These are phyloP conservation scores for Globisporangium orthogonon DNA, from an alignment of 352 stramenopile species.

Conservation along the genomic window DNA sequence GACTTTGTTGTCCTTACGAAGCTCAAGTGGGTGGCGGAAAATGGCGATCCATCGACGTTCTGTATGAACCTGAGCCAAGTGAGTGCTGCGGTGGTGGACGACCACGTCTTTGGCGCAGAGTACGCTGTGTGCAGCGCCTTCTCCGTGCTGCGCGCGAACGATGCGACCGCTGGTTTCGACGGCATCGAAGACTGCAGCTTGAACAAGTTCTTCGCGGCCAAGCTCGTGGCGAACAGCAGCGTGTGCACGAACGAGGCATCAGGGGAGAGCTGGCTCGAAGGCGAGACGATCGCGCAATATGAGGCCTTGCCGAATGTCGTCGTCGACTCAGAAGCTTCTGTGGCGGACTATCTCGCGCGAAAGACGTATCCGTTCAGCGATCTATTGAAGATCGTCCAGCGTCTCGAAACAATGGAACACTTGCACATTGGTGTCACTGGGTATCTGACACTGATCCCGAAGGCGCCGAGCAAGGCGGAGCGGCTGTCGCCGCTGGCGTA, in stretches of 20 bases:
- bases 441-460: neutral
- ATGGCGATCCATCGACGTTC: neutral
- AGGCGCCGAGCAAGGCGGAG: neutral
- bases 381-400: neutral
- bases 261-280: slow-evolving; percentile 10
- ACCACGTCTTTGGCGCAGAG: slow-evolving; percentile 15
- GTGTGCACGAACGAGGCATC: neutral
- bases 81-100: neutral
- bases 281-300: slow-evolving; percentile 5
- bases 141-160: slow-evolving; percentile 31
- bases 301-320: no score
- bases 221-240: slow-evolving; percentile 2
- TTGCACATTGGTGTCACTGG: neutral
- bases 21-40: slow-evolving; percentile 28
- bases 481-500: neutral
- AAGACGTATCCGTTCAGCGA: slow-evolving; percentile 20
- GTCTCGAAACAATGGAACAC: slow-evolving; percentile 5
- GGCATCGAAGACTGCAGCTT: slow-evolving; percentile 29
- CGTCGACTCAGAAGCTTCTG: neutral
- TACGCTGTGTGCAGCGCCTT: slow-evolving; percentile 39
- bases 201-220: slow-evolving; percentile 29
- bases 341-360: slow-evolving; percentile 7
- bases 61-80: neutral
- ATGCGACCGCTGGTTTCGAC: slow-evolving; percentile 25
- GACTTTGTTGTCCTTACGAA: slow-evolving; percentile 51